These are phyloP conservation scores for Kurtzmaniella natalensis DNA, from an alignment of 1,139 yeast species.

Conservation along the genomic window DNA sequence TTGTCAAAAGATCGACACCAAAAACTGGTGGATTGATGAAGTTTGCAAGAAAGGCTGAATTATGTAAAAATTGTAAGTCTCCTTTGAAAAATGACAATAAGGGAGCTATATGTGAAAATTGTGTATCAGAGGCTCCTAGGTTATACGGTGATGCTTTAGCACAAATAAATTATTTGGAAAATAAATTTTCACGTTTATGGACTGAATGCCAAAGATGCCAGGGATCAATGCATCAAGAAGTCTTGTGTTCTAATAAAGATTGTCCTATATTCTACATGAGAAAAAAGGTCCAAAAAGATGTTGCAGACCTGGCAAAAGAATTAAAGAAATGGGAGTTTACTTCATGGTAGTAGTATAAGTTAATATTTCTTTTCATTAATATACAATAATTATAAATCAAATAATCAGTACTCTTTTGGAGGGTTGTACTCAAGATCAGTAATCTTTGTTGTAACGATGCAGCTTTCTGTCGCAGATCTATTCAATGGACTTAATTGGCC, in stretches of 20 bases:
- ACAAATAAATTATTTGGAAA: slow-evolving; percentile 75
- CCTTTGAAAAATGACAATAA: slow-evolving; percentile 64
- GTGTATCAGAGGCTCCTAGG: slow-evolving; percentile 70
- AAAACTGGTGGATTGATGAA: slow-evolving; percentile 81
- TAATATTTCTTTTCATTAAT: too few species aligned
- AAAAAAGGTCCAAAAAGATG: slow-evolving; percentile 88
- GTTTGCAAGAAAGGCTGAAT: slow-evolving; percentile 84
- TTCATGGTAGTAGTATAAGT: slow-evolving; percentile 55
- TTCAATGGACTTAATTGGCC: slow-evolving; percentile 26
- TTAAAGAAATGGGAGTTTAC: slow-evolving; percentile 68
- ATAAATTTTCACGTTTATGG: slow-evolving; percentile 87
- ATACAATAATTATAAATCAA: too few species aligned
- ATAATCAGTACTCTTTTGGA: slow-evolving; percentile 3
- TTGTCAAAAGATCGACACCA: slow-evolving; percentile 63
- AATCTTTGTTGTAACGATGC: slow-evolving; percentile 9
- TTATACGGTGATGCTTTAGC: slow-evolving; percentile 76
- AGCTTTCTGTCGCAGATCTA: slow-evolving; percentile 36
- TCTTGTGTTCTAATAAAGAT: slow-evolving; percentile 89
- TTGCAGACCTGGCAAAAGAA: slow-evolving; percentile 63
- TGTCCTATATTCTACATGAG: slow-evolving; percentile 98
- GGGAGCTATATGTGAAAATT: slow-evolving; percentile 80
- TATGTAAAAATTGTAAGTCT: slow-evolving; percentile 83
- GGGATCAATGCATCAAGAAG: slow-evolving; percentile 94
- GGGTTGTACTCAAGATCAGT: slow-evolving; percentile 5
- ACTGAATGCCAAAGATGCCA: slow-evolving; percentile 98